Conservation (phyloP, 1,139 yeast species). For the Kodamaea alishanica region DNA sequence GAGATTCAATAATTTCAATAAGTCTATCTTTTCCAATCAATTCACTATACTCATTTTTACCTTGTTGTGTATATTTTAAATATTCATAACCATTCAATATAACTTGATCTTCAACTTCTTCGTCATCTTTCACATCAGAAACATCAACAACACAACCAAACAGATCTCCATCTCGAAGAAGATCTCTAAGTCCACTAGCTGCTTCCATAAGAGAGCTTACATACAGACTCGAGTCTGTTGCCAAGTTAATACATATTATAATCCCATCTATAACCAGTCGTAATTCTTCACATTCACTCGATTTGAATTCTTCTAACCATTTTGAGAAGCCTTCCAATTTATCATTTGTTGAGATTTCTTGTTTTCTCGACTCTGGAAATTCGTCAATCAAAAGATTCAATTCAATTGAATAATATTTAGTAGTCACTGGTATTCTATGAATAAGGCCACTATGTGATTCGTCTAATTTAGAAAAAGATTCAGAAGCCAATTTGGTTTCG, state of each 20-base stretch:
- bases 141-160: slow-evolving; percentile 28
- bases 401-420: slow-evolving; percentile 32
- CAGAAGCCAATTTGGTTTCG: slow-evolving; percentile 7
- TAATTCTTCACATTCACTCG: slow-evolving; percentile 33
- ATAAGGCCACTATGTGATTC: slow-evolving; percentile 38
- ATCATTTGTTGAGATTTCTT: slow-evolving; percentile 3
- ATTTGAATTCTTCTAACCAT: slow-evolving; percentile 32
- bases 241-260: slow-evolving; percentile 31
- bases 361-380: slow-evolving; percentile 24
- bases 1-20: slow-evolving; percentile 35
- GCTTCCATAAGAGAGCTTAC: slow-evolving; percentile 11
- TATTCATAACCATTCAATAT: slow-evolving; percentile 33
- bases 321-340: slow-evolving; percentile 16
- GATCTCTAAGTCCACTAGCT: slow-evolving; percentile 19
- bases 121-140: slow-evolving; percentile 7
- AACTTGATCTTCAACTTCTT: slow-evolving; percentile 30
- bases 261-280: slow-evolving; percentile 39
- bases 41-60: slow-evolving; percentile 17
- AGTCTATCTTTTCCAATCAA: slow-evolving; percentile 24
- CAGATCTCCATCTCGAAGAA: slow-evolving; percentile 24
- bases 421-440: slow-evolving; percentile 24
- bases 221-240: slow-evolving; percentile 10
- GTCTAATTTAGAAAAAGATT: slow-evolving; percentile 9
- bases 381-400: slow-evolving; percentile 40
- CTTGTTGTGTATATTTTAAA: slow-evolving; percentile 18